These are phyloP conservation scores for Apophysomyces trapeziformis DNA, from an alignment of 371 early-diverging fungal genomes.

Conservation along the genomic window DNA sequence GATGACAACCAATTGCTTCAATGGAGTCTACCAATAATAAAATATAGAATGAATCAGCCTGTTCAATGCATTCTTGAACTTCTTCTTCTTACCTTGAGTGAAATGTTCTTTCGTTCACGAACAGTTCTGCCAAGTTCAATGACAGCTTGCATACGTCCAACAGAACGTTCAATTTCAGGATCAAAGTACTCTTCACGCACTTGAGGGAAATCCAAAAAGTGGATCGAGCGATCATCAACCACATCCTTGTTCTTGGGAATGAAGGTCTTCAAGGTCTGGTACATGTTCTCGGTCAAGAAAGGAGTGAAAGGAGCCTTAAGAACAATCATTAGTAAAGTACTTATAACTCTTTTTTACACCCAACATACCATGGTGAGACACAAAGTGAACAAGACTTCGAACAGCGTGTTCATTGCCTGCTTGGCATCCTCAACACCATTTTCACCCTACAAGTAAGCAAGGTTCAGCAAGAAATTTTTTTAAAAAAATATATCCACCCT, in stretches of 20 bases:
- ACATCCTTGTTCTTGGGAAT: slow-evolving; percentile 57
- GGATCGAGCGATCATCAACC: slow-evolving; percentile 87
- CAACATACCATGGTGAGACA: slow-evolving; percentile 81
- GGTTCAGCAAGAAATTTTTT: background rate
- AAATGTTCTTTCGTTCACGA: slow-evolving; percentile 94
- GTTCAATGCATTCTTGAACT: too few species aligned
- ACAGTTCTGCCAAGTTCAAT: slow-evolving; percentile 96
- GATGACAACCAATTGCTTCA: slow-evolving; percentile 94
- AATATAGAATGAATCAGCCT: background rate
- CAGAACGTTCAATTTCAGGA: slow-evolving; percentile 91
- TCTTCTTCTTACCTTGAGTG: slow-evolving; percentile 73
- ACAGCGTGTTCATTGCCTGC: slow-evolving; percentile 90
- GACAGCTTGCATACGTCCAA: slow-evolving; percentile 96
- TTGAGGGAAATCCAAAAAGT: slow-evolving; percentile 94
- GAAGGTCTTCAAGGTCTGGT: slow-evolving; percentile 88
- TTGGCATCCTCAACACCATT: slow-evolving; percentile 85
- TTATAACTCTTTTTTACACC: too few species aligned
- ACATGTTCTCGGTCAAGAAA: slow-evolving; percentile 98
- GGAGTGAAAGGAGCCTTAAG: slow-evolving; percentile 97
- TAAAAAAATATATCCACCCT: background rate
- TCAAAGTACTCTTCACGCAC: slow-evolving; percentile 96
- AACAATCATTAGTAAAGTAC: background rate
- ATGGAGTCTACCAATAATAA: slow-evolving; percentile 73
- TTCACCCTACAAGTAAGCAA: slow-evolving; percentile 64
- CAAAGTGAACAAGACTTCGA: slow-evolving; percentile 93